Conservation (phyloP, 2,329 filamentous ascomycete species). For the Claviceps quebecensis region DNA sequence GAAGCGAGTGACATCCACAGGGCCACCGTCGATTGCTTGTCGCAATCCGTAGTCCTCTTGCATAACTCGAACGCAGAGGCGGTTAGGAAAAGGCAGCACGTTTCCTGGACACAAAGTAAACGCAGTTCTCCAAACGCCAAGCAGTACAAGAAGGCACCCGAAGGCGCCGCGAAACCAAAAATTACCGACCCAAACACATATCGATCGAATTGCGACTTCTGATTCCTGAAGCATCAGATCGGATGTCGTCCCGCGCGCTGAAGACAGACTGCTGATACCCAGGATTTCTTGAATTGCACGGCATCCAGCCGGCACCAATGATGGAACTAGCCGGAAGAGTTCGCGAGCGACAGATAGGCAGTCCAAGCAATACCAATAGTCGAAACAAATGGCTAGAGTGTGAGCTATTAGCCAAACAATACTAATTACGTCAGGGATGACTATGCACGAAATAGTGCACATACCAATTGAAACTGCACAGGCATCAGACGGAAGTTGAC, state of each 20-base stretch:
- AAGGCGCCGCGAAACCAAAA: not conserved
- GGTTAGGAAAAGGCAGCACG: not conserved
- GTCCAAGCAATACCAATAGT: conserved; percentile 96
- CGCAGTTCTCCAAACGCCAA: conserved; percentile 6
- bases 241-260: not conserved
- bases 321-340: conserved; percentile 57
- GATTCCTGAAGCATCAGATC: not conserved
- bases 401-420: not conserved
- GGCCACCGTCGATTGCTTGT: too few relatives aligned
- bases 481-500: conserved; percentile 95
- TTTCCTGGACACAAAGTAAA: not conserved
- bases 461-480: conserved; percentile 88
- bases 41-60: too few relatives aligned
- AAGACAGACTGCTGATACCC: not conserved
- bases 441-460: conserved; percentile 17
- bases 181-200: not conserved
- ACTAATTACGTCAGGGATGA: conserved; percentile 10
- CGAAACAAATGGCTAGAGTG: conserved; percentile 77
- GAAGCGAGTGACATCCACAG: too few relatives aligned
- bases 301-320: not conserved
- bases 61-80: too few relatives aligned
- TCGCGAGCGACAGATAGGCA: conserved; percentile 84
- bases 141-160: conserved; percentile 2
- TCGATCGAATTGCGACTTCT: too few relatives aligned
- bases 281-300: not conserved